Evolutionary conservation across 176 grass and related monocot genomes (phyloP), one percentile per base, ranked within the genome.

Genomic region (Musa itinerans): DNA sequence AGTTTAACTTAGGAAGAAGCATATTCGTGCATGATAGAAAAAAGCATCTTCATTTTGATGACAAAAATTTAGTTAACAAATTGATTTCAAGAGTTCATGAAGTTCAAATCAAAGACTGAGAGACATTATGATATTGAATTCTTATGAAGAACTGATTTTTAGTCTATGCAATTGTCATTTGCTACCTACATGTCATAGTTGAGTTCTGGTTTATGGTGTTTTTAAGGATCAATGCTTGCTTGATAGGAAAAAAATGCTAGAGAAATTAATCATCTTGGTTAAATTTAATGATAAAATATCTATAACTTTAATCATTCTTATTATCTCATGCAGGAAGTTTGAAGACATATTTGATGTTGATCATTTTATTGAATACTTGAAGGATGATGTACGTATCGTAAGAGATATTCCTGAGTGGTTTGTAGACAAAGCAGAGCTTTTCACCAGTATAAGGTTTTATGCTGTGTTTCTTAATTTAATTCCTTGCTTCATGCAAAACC

Each of bases 261-360:
- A 65, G 63, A 65, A 65, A 65, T 65, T 12, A 27, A 26, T 65
- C 11, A 26, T 65, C 22, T 13, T 65, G 9, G 63, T 2, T 26
- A 26, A 26, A 13, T 27, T 65, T 10, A 25, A 65, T 22, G 63
- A 8, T 24, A 65, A 65, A 12, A 26, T 12, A 11, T 43, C 34
- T 65, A 10, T 26, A 26, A 24, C 17, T 25, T 78, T 54, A 13
- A 15, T 63, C 17, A 10, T 69, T 56, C 61, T 85, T 25, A 65
- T 23, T 86, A 24, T 81, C 57, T 73, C 78, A 16, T 89, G 72
- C 91, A 98, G 95, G 73, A 98, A 93, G 85, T 93, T 98, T 71
- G 90, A 98, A 87, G 95, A 93, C 51, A 98, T 98, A 55, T 98
- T 98, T 74, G 90, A 91, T 91, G 95, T 98, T n/a, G 86, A 94